A percentile compares a stretch with the other conserved stretches of the same genome.
These are phyloP conservation scores for Fabrea salina DNA, from an alignment of 169 alveolate species.

Conservation along the genomic window DNA sequence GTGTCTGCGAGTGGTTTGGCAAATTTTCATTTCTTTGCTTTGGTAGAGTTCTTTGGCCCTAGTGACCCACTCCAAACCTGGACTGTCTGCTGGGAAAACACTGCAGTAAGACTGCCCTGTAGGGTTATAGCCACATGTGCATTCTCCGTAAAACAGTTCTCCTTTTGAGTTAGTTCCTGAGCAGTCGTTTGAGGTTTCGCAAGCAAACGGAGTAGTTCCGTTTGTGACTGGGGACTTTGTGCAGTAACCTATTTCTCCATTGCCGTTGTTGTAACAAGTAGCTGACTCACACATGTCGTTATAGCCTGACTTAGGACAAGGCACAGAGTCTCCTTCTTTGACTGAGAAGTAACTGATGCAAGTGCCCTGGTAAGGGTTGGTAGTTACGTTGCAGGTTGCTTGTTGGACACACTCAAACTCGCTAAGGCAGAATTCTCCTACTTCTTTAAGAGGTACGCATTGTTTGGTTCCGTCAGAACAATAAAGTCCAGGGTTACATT, in stretches of 20 bases:
- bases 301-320: constrained; percentile 1
- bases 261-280: neutral
- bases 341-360: neutral
- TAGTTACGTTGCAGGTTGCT: neutral
- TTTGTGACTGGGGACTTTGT: constrained; percentile 12
- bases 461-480: neutral
- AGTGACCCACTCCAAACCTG: neutral
- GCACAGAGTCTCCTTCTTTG: neutral
- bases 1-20: constrained; percentile 15
- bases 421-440: neutral
- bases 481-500: neutral
- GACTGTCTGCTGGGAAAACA: neutral
- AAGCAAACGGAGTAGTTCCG: neutral
- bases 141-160: neutral
- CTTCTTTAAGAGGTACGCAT: neutral
- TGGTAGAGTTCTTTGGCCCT: neutral
- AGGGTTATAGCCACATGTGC: constrained; percentile 23
- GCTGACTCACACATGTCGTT: neutral
- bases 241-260: neutral
- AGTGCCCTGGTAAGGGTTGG: neutral
- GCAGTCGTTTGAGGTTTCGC: neutral
- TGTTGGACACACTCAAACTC: neutral
- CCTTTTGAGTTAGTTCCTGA: neutral
- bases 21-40: neutral
- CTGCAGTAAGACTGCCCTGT: constrained; percentile 15